Evolutionary conservation across 345 rosid species (phyloP).

Genomic region (Lepidium aucheri): DNA sequence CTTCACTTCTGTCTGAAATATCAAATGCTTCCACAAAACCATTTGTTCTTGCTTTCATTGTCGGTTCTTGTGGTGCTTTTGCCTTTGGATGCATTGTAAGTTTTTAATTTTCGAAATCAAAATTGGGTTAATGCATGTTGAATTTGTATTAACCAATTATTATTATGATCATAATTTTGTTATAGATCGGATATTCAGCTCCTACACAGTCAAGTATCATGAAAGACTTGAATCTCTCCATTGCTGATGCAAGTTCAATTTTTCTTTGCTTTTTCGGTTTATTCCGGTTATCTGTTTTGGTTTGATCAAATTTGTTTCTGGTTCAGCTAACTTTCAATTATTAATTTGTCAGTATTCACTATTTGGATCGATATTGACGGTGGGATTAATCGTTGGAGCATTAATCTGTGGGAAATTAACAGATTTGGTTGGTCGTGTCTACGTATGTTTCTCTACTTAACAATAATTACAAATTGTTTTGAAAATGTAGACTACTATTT

Average conservation of each 20-base stretch:
- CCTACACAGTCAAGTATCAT: slow-evolving; percentile 28
- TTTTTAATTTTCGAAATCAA: neutral
- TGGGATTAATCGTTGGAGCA: slow-evolving; percentile 46
- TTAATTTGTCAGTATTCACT: slow-evolving; percentile 32
- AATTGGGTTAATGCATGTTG: too few relatives aligned
- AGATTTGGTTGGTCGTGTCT: slow-evolving; percentile 42
- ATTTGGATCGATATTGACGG: slow-evolving; percentile 45
- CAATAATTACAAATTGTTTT: too few relatives aligned
- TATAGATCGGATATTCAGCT: slow-evolving; percentile 24
- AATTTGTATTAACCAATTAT: neutral
- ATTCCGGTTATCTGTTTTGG: neutral
- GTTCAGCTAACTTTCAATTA: neutral
- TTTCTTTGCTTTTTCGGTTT: neutral
- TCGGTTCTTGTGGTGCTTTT: slow-evolving; percentile 19
- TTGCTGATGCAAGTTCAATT: slow-evolving; percentile 22
- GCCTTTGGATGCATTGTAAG: slow-evolving; percentile 21
- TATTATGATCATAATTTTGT: neutral
- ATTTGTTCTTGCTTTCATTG: slow-evolving; percentile 24
- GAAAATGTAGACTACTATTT: too few relatives aligned
- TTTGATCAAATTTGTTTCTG: neutral
- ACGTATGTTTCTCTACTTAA: slow-evolving; percentile 15
- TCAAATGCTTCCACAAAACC: slow-evolving; percentile 17
- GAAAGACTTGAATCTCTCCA: slow-evolving; percentile 26
- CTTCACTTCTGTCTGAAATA: slow-evolving; percentile 16
- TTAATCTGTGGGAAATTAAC: slow-evolving; percentile 34